Conservation (phyloP, 495 filamentous ascomycete genomes). For the Tirmania nivea region DNA sequence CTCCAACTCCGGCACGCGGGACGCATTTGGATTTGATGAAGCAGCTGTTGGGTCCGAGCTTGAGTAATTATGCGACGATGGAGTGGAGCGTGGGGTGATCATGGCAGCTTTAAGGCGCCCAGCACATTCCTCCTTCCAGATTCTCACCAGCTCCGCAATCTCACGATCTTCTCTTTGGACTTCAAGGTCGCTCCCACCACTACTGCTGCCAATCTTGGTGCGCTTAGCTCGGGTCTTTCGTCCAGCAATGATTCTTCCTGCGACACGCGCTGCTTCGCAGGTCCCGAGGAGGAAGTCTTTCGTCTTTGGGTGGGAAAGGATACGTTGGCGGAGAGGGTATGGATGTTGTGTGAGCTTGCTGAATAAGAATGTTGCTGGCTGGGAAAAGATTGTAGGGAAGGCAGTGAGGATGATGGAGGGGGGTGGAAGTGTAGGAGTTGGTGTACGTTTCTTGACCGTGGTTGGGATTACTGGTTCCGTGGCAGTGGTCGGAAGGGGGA, state of each 20-base stretch:
- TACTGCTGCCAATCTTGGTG: conserved; percentile 75
- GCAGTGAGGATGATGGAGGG: conserved; percentile 30
- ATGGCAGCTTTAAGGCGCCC: conserved; percentile 37
- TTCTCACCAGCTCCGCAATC: conserved; percentile 48
- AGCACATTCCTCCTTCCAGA: conserved; percentile 43
- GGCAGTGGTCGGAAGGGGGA: not conserved
- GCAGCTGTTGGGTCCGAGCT: conserved; percentile 11
- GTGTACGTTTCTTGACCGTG: conserved; percentile 1
- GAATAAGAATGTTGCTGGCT: conserved; percentile 31
- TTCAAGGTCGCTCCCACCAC: conserved; percentile 48
- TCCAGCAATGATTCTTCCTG: conserved; percentile 63
- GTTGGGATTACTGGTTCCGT: not conserved
- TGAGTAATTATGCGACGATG: conserved; percentile 30
- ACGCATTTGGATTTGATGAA: conserved; percentile 17
- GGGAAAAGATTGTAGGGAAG: conserved; percentile 43
- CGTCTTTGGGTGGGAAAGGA: conserved; percentile 34
- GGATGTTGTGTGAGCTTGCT: conserved; percentile 31
- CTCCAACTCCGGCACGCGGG: conserved; percentile 41
- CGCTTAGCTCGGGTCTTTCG: conserved; percentile 57
- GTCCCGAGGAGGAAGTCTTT: conserved; percentile 31
- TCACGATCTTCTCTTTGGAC: conserved; percentile 69
- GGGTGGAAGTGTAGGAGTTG: not conserved
- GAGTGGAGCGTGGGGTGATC: not conserved
- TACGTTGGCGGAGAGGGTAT: conserved; percentile 31
- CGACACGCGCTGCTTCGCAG: conserved; percentile 39